Percentiles rank a stretch among this genome's conserved stretches.
These are phyloP conservation scores for Neonectria faginata DNA, from an alignment of 2,329 filamentous ascomycete species.

Conservation along the genomic window DNA sequence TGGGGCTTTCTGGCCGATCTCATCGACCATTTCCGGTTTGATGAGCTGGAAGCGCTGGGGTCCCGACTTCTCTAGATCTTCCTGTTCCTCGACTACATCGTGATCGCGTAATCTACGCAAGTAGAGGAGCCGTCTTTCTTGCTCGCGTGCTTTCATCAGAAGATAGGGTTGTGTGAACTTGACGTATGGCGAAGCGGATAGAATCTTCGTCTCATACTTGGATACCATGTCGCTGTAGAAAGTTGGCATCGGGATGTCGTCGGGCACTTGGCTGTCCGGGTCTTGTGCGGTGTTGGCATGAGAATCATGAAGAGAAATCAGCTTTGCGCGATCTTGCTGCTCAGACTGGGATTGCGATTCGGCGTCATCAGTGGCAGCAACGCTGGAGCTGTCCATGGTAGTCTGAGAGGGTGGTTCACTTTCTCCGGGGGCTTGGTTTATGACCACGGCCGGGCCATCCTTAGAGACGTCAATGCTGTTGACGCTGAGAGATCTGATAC, in stretches of 20 bases:
- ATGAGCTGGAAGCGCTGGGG: conserved; percentile 88
- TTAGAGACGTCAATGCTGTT: conserved; percentile 46
- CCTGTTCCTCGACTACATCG: conserved; percentile 67
- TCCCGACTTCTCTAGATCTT: conserved; percentile 70
- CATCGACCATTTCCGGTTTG: conserved; percentile 93
- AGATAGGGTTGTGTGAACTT: conserved; percentile 95
- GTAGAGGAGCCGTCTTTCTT: conserved; percentile 86
- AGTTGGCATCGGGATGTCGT: conserved; percentile 86
- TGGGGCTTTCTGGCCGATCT: conserved; percentile 81
- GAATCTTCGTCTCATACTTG: conserved; percentile 90
- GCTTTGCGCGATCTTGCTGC: conserved; percentile 45
- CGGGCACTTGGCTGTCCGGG: conserved; percentile 71
- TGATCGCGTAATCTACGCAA: conserved; percentile 87
- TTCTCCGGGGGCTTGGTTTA: conserved; percentile 53
- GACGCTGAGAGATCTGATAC: conserved; percentile 50
- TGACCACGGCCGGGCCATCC: conserved; percentile 48
- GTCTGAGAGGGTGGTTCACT: conserved; percentile 53
- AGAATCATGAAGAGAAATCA: conserved; percentile 56
- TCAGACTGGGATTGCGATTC: conserved; percentile 44
- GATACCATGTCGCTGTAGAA: conserved; percentile 96
- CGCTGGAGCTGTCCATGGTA: conserved; percentile 47
- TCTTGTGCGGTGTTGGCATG: conserved; percentile 60
- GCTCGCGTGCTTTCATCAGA: conserved; percentile 89
- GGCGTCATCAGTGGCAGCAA: conserved; percentile 45
- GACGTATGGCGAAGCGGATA: conserved; percentile 96